Evolutionary conservation across 345 rosid genomes (phyloP), one percentile per base, ranked within the genome.

Genomic region (Eucalyptus urophylla): DNA sequence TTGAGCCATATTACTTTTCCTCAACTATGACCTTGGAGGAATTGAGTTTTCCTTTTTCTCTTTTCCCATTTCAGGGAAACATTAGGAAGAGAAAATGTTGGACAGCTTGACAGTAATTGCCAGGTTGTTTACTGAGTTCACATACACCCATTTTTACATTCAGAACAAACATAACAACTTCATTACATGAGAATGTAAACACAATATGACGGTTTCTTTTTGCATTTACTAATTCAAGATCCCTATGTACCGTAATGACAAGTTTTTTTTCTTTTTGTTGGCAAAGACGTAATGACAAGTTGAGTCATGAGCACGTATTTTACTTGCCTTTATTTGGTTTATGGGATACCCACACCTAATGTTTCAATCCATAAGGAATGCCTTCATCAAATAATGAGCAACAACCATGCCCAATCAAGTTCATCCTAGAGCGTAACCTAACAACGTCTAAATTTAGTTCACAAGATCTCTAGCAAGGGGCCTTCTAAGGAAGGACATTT

Each of bases 1-100:
- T 93, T 95, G 88, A 91, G 93, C 93, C 92, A 93, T 89, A 96
- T 93, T 91, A 90, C 93, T 89, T 92, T 93, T 90, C 80, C 92
- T 69, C 80, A 69, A 8, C 80, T 69, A 69, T 31, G 43, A 69
- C 80, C 43, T 69, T 69, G 80, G 43, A 69, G 43, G 40, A 33
- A 69, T 69, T 16, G 43, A 33, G 80, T 17, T 8, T 69, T 69
- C 37, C 24, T 33, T 65, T 29, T 33, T 12, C 44, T 69, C 80
- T 69, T 67, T 69, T 69, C 80, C 80, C 80, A 31, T 31, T 69
- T 33, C 80, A 33, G 31, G 69, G 69, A 62, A 85, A 47, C 86
- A 19, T 13, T 4, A 49, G 60, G 14, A 49, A 86, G 58, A 9
- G 58, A 49, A 86, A 69, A 69, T 69, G 43, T 69, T 69, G 24